Evolutionary conservation across 441 rosid genomes (phyloP).

Genomic region (Eutrema salsugineum): DNA sequence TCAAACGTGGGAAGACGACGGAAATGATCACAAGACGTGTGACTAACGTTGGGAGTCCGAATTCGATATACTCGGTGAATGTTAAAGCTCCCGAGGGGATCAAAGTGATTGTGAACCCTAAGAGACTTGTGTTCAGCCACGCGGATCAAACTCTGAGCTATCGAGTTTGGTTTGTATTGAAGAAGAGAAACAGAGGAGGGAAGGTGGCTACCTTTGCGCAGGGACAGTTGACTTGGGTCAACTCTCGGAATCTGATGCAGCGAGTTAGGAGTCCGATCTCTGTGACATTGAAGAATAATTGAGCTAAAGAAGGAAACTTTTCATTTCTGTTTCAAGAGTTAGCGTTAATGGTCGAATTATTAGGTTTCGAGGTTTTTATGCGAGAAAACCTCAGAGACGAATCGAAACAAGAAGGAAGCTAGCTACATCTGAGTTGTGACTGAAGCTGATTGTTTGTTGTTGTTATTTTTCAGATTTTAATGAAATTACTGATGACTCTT

Average conservation of each 20-base stretch:
- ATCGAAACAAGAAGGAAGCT: neutral
- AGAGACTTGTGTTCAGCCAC: constrained; percentile 40
- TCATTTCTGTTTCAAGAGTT: neutral
- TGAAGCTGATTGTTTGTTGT: constrained; percentile 10
- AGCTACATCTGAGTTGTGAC: constrained; percentile 5
- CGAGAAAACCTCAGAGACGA: neutral
- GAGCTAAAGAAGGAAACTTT: neutral
- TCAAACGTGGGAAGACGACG: constrained; percentile 38
- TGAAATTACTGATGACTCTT: neutral
- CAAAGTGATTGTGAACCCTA: constrained; percentile 49
- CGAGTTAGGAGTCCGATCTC: constrained; percentile 84
- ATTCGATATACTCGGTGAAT: constrained; percentile 48
- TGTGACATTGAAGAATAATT: constrained; percentile 64
- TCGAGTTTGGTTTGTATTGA: constrained; percentile 53
- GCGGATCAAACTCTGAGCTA: constrained; percentile 63
- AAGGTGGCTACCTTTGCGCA: constrained; percentile 38
- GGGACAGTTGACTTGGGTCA: constrained; percentile 81
- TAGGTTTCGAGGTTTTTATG: neutral
- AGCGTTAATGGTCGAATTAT: neutral
- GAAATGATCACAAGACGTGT: constrained; percentile 47
- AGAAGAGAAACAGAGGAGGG: constrained; percentile 38
- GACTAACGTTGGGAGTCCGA: constrained; percentile 60
- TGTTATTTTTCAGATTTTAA: neutral
- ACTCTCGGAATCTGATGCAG: constrained; percentile 42
- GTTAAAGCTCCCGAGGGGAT: constrained; percentile 49